These are phyloP conservation scores for Ophiosphaerella narmari DNA, from an alignment of 2,329 filamentous ascomycete genomes.

Conservation along the genomic window DNA sequence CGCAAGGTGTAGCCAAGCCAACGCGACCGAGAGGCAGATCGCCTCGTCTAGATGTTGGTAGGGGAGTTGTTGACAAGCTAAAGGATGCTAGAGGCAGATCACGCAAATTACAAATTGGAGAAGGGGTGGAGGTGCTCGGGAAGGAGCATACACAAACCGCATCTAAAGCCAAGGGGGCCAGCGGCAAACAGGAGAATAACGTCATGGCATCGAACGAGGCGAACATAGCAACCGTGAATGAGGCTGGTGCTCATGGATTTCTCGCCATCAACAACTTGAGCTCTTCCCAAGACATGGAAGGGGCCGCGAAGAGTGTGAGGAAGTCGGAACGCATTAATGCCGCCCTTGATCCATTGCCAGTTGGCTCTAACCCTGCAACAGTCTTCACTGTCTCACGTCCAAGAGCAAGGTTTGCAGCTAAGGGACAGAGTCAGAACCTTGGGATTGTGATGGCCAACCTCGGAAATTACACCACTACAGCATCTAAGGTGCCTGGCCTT, in stretches of 20 bases:
- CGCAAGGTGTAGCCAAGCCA: constrained; percentile 14
- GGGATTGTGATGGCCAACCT: constrained; percentile 5
- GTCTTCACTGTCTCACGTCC: constrained; percentile 8
- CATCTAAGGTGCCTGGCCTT: too few relatives aligned
- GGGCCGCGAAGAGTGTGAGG: constrained; percentile 8
- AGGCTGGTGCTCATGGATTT: constrained; percentile 10
- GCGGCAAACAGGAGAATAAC: constrained; percentile 7
- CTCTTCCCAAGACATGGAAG: constrained; percentile 10
- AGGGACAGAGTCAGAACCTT: constrained; percentile 10
- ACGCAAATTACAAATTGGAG: constrained; percentile 11
- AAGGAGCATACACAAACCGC: constrained; percentile 12
- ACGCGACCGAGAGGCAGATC: constrained; percentile 15
- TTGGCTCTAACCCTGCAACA: constrained; percentile 10
- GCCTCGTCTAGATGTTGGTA: constrained; percentile 12
- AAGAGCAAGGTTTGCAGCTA: constrained; percentile 10
- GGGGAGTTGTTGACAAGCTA: constrained; percentile 11
- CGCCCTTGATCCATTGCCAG: constrained; percentile 8
- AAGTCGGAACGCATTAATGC: constrained; percentile 10
- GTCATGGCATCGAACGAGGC: constrained; percentile 9
- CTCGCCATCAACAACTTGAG: constrained; percentile 12
- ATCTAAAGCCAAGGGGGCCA: background rate
- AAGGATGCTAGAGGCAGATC: constrained; percentile 14
- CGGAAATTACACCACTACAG: too few relatives aligned
- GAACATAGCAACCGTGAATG: constrained; percentile 6
- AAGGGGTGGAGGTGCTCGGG: constrained; percentile 13